Conservation (phyloP, 2,329 filamentous ascomycete genomes). For the Rugonectria rugulosa region DNA sequence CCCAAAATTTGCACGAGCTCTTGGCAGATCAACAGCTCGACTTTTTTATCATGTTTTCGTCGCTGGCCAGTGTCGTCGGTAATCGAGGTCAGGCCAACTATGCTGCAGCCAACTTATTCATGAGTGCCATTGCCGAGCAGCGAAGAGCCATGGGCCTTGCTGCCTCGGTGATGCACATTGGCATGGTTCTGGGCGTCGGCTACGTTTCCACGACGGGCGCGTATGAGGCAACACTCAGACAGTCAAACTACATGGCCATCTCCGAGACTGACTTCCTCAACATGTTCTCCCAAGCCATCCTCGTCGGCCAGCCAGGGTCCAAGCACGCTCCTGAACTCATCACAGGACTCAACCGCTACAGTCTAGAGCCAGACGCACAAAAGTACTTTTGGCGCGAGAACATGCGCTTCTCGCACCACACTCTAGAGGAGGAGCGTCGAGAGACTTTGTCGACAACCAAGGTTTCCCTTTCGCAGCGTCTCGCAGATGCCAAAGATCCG, state of each 20-base stretch:
- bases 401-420: too few species aligned
- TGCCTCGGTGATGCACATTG: conserved; percentile 43
- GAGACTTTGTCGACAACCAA: too few species aligned
- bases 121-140: conserved; percentile 5
- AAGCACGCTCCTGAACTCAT: too few species aligned
- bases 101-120: conserved; percentile 15
- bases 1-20: conserved; percentile 8
- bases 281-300: too few species aligned
- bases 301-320: too few species aligned
- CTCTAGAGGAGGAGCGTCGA: too few species aligned
- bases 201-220: too few species aligned
- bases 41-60: conserved; percentile 23
- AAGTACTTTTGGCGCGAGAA: too few species aligned
- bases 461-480: too few species aligned
- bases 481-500: too few species aligned
- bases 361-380: too few species aligned
- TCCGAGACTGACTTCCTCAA: background rate
- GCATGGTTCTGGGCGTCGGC: background rate
- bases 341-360: too few species aligned
- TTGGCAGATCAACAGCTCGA: conserved; percentile 4
- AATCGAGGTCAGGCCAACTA: conserved; percentile 20
- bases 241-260: background rate
- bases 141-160: conserved; percentile 26
- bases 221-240: background rate
- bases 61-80: background rate